Percentiles rank a stretch among this genome's conserved stretches.
Evolutionary conservation across 2,329 filamentous ascomycete genomes (phyloP).

Genomic region (Penicillium sp.): DNA sequence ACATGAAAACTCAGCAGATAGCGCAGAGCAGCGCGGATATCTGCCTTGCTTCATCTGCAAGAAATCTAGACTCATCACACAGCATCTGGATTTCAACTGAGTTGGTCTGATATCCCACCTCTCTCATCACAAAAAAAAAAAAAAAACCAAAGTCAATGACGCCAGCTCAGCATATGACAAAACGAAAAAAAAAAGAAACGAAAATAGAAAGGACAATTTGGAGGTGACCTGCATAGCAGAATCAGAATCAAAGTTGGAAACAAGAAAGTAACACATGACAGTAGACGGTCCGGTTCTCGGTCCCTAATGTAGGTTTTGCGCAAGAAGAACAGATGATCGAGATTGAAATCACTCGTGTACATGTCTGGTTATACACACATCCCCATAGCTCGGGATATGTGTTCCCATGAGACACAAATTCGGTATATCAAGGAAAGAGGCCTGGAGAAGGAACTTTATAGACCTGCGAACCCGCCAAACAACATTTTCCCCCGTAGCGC

Average conservation of each 20-base stretch:
- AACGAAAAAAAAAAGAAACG: not conserved
- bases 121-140: not conserved
- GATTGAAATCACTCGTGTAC: constrained; percentile 7
- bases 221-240: constrained; percentile 4
- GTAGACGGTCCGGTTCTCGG: constrained; percentile 18
- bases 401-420: constrained; percentile 17
- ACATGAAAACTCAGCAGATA: not conserved
- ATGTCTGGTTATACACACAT: constrained; percentile 9
- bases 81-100: not conserved
- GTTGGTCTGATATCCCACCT: not conserved
- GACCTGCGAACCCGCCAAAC: constrained; percentile 34
- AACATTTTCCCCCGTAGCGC: constrained; percentile 38
- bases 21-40: not conserved
- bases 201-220: not conserved
- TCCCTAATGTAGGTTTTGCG: constrained; percentile 15
- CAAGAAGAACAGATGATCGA: constrained; percentile 14
- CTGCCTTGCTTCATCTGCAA: constrained; percentile 1
- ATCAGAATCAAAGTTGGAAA: constrained; percentile 4
- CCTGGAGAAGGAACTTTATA: constrained; percentile 27
- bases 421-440: constrained; percentile 22
- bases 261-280: constrained; percentile 13
- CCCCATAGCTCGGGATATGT: constrained; percentile 3
- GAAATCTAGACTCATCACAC: not conserved
- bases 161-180: constrained; percentile 6
- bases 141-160: not conserved